These are phyloP conservation scores for Lactarius hengduanensis DNA, from an alignment of 768 basidiomycete genomes.

Conservation along the genomic window DNA sequence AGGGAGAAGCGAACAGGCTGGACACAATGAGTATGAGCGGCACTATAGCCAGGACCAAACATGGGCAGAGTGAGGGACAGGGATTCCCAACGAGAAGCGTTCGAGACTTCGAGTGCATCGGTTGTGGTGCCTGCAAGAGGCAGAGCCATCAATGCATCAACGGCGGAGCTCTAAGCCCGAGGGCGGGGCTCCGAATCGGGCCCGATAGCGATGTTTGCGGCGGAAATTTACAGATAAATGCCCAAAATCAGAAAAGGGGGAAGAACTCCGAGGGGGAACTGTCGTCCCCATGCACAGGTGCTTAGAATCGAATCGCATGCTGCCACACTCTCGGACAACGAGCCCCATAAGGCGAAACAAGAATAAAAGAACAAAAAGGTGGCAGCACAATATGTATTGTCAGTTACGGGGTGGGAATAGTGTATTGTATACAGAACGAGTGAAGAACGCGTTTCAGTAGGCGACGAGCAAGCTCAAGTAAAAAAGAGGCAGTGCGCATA, in stretches of 20 bases:
- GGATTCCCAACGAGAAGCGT: neutral
- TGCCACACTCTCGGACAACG: neutral
- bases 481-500: neutral
- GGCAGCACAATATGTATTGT: neutral
- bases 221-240: neutral
- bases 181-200: constrained; percentile 5
- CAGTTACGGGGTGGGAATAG: neutral
- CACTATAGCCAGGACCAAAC: neutral
- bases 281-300: neutral
- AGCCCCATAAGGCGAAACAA: neutral
- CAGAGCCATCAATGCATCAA: neutral
- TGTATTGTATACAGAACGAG: neutral
- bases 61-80: neutral
- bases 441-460: neutral
- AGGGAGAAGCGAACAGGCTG: constrained; percentile 3
- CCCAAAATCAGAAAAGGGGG: neutral
- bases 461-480: neutral
- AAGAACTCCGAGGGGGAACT: neutral
- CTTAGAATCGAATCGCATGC: too few species aligned
- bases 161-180: neutral
- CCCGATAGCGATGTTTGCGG: neutral
- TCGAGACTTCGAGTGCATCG: neutral
- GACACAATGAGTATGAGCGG: neutral
- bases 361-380: neutral
- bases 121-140: neutral